Evolutionary conservation across 164 flowering plant species (phyloP), one percentile per base, ranked within the genome.

Genomic region (Berberis vulgaris): DNA sequence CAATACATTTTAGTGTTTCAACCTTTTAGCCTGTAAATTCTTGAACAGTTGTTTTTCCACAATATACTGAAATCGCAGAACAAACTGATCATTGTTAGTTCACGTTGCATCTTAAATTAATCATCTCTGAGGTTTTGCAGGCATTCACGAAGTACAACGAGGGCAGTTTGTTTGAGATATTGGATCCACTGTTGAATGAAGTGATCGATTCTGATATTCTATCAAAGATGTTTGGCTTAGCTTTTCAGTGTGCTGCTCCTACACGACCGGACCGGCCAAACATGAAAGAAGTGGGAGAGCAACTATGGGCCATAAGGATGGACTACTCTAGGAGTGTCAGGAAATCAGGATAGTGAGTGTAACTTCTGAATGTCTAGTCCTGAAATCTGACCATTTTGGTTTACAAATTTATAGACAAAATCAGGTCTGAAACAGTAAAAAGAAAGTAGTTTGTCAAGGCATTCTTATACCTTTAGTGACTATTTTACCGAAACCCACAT

Each of bases 171-270:
- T 3, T 46, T 68, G 84, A 73, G 39, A 45, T 86, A 72, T 59
- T 85, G 65, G 98, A 94, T 77, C 95, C 95, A 46, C 57, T 49
- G 41, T 77, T 94, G 85, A 76, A 72, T 47, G 98, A 88, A 70
- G 71, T 38, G 1, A 80, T 89, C 11, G 77, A 77, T 42, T 58
- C 45, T 10, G 77, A 75, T 41, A 74, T 82, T 41, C 67, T 87
- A 4, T 26, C 38, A 12, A 89, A 84, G 60, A 84, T 91, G 76
- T 79, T 94, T 60, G 71, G 70, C 63, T 76, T 94, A 77, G 96
- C 96, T 41, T 76, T 94, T 67, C 80, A 83, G 4, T 94, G 98
- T 75, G 95, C 91, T 38, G 96, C 95, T 2, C 93, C 97, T 43
- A 73, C 77, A 41, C 78, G 97, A 64, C 58, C 78, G 1, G 91